phyloP scores from a whole-genome alignment of 495 filamentous ascomycete species.

The Hypomontagnella monticulosa region DNA sequence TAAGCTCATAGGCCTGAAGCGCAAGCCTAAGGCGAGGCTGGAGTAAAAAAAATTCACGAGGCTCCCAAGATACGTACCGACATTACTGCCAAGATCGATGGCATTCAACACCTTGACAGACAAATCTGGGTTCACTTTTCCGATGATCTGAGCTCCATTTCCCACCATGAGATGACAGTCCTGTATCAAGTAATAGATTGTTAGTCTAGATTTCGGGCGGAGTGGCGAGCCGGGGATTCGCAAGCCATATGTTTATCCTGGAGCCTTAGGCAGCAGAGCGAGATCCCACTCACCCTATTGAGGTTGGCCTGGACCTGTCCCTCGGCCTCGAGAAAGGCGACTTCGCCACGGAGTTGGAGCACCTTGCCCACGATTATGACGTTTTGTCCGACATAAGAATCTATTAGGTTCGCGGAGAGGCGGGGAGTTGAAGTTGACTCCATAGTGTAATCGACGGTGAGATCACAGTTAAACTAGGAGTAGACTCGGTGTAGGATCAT shows the following conservation, averaged over 20 bases:
- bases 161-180: slow-evolving; percentile 82
- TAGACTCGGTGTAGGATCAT: slow-evolving; percentile 2
- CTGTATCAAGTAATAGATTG: slow-evolving; percentile 48
- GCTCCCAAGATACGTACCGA: slow-evolving; percentile 59
- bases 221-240: neutral
- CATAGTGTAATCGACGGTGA: slow-evolving; percentile 39
- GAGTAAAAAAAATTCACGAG: neutral
- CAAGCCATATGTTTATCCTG: neutral
- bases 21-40: no score
- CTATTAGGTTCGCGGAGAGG: slow-evolving; percentile 72
- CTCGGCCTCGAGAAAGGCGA: slow-evolving; percentile 77
- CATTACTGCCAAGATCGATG: slow-evolving; percentile 78
- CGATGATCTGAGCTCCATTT: slow-evolving; percentile 87
- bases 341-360: slow-evolving; percentile 79
- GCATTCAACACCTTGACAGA: slow-evolving; percentile 77
- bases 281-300: slow-evolving; percentile 66
- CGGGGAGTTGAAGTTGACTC: slow-evolving; percentile 71
- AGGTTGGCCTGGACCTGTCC: slow-evolving; percentile 77
- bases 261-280: neutral
- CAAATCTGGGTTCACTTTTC: slow-evolving; percentile 86
- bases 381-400: slow-evolving; percentile 73
- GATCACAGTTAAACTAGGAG: neutral
- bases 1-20: neutral
- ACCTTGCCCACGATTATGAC: slow-evolving; percentile 91
- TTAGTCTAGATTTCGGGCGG: slow-evolving; percentile 20